phyloP scores from a whole-genome alignment of 148 eudicot species.

The Diospyros kaki region DNA sequence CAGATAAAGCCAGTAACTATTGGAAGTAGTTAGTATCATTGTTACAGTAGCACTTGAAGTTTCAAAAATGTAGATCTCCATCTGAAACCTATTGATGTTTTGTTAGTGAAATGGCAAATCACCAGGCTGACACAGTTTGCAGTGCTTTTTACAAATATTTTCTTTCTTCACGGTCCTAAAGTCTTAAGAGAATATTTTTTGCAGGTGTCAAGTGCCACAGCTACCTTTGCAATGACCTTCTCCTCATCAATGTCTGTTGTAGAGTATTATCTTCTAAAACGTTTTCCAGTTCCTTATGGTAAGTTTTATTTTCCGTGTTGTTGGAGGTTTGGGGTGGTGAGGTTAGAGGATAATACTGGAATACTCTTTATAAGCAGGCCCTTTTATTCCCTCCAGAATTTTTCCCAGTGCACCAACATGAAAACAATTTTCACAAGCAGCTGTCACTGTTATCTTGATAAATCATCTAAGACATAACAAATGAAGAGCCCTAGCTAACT shows the following conservation, averaged over 20 bases:
- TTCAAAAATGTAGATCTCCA: not conserved
- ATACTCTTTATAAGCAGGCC: too few relatives aligned
- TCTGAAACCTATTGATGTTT: not conserved
- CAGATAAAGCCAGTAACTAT: not conserved
- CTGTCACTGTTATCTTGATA: not conserved
- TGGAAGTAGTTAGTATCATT: not conserved
- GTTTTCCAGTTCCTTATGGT: conserved; percentile 92
- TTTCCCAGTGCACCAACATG: too few relatives aligned
- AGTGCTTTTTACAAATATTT: not conserved
- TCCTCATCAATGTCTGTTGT: conserved; percentile 93
- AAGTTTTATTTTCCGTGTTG: conserved; percentile 10
- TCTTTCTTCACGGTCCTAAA: not conserved
- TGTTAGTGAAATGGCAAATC: not conserved
- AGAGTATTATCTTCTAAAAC: conserved; percentile 90
- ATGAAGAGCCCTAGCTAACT: not conserved
- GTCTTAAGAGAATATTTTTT: not conserved
- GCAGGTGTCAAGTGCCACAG: conserved; percentile 94
- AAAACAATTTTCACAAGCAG: not conserved
- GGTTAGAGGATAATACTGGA: too few relatives aligned
- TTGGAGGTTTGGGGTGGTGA: not conserved
- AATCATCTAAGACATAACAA: not conserved
- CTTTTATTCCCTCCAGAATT: too few relatives aligned
- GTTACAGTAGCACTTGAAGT: not conserved
- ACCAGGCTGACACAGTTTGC: not conserved
- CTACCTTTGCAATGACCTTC: conserved; percentile 92